Evolutionary conservation across 2,329 filamentous ascomycete genomes (phyloP), one percentile per base, ranked within the genome.

Genomic region (Sclerotinia glacialis): DNA sequence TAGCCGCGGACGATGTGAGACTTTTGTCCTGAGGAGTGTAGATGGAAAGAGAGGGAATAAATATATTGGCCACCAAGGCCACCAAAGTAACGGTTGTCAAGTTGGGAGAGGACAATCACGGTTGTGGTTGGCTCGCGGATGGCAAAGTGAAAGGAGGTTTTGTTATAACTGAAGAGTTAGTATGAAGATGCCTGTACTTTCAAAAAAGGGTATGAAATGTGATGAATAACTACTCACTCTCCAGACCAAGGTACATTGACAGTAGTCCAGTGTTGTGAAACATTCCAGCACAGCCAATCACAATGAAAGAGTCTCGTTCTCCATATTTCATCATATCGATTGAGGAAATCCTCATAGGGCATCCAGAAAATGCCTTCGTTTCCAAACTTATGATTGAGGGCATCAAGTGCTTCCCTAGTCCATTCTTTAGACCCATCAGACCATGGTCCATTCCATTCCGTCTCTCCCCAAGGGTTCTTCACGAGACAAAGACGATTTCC

Each of bases 301-400:
- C 77, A 73, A 18, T 83, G 82, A 75, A 88, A 88, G 28, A 88
- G 81, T 0, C 85, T 80, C 0, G 85, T 88, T 23, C 85, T 80
- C 71, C 87, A 84, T 61, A 88, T 82, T 69, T 82, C 80, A 47
- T 82, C 81, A 71, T 84, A 87, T 71, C 86, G 87, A 71, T 81
- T 80, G 7, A 88, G 80, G 67, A 88, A 79, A 69, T 88, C 86
- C 58, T 83, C 81, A 71, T 85, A 87, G 0, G 83, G 80, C 67
- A 87, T 86, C 84, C 84, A 87, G 72, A 87, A 87, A 18, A 84
- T 82, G 0, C 84, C 85, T 70, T 87, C 85, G 71, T 83, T 83
- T 23, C 85, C 84, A 64, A 87, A 86, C n/a, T 78, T 80, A 72
- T 86, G 84, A 58, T 78, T 79, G 1, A 87, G 81, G 72, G 85